A percentile compares a stretch with the other conserved stretches of the same genome.
Evolutionary conservation across 805 yeast genomes (phyloP).

Genomic region (Cyberlindnera nakhonratchasimensis): DNA sequence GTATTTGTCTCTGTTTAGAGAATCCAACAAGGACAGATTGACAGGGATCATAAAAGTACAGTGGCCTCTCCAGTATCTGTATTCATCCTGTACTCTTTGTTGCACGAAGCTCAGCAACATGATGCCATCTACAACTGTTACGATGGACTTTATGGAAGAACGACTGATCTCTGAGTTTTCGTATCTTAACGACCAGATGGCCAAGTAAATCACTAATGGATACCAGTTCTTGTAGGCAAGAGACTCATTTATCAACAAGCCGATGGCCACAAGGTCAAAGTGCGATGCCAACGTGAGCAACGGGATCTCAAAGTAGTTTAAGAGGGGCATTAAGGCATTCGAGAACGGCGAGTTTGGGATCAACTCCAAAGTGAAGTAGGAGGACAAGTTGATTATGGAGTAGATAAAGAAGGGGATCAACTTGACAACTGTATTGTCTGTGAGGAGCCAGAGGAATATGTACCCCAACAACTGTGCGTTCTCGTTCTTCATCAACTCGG

Average conservation of each 20-base stretch:
- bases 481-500: constrained; percentile 39
- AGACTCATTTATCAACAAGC: constrained; percentile 30
- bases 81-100: constrained; percentile 3
- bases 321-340: constrained; percentile 34
- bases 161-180: constrained; percentile 33
- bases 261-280: constrained; percentile 35
- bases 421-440: constrained; percentile 33
- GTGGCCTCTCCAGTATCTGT: constrained; percentile 11
- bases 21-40: background rate
- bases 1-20: background rate
- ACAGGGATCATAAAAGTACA: constrained; percentile 18
- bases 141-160: constrained; percentile 19
- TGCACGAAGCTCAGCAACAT: constrained; percentile 9
- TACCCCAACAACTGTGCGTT: constrained; percentile 37
- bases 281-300: constrained; percentile 36
- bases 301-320: constrained; percentile 37
- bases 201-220: constrained; percentile 33
- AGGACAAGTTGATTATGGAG: constrained; percentile 37
- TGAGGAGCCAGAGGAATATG: constrained; percentile 37
- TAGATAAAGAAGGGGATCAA: constrained; percentile 40
- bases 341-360: constrained; percentile 33
- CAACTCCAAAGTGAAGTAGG: constrained; percentile 32
- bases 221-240: constrained; percentile 25
- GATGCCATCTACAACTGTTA: constrained; percentile 12
- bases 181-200: constrained; percentile 37